Conservation (phyloP, 306 rosid genomes). For the Glycyrrhiza uralensis region DNA sequence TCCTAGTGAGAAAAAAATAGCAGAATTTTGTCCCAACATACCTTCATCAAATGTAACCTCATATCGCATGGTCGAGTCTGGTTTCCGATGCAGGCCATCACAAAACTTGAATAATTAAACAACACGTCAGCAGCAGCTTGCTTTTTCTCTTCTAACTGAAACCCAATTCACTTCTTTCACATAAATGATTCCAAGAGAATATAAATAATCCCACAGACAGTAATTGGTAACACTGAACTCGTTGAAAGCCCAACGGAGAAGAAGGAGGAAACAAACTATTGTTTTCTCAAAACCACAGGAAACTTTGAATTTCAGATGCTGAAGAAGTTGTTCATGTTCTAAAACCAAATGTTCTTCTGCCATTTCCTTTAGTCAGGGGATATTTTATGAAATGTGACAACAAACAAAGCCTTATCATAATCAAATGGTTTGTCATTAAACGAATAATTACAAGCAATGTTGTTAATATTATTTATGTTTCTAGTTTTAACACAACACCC, state of each 20-base stretch:
- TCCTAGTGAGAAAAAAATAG: background rate
- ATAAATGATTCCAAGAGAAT: conserved; percentile 5
- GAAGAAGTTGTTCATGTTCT: conserved; percentile 2
- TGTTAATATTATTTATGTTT: background rate
- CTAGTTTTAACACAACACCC: background rate
- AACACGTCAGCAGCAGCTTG: conserved; percentile 88
- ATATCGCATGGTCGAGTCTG: conserved; percentile 74
- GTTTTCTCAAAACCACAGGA: background rate
- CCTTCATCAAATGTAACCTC: conserved; percentile 96
- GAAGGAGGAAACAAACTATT: background rate
- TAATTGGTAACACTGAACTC: background rate
- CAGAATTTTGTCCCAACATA: conserved; percentile 26
- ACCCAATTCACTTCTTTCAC: conserved; percentile 10
- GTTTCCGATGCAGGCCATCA: conserved; percentile 72
- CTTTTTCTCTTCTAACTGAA: conserved; percentile 69
- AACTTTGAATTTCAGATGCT: background rate
- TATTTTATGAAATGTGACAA: background rate
- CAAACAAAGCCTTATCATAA: background rate
- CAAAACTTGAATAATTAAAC: conserved; percentile 82
- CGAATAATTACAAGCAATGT: background rate
- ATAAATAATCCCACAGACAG: background rate
- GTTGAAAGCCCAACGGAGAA: background rate
- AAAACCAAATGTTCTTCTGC: conserved; percentile 1
- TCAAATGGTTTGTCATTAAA: conserved; percentile 9
- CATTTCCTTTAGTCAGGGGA: background rate